These are phyloP conservation scores for Amborella trichopoda DNA, from an alignment of 164 flowering plant species.

Conservation along the genomic window DNA sequence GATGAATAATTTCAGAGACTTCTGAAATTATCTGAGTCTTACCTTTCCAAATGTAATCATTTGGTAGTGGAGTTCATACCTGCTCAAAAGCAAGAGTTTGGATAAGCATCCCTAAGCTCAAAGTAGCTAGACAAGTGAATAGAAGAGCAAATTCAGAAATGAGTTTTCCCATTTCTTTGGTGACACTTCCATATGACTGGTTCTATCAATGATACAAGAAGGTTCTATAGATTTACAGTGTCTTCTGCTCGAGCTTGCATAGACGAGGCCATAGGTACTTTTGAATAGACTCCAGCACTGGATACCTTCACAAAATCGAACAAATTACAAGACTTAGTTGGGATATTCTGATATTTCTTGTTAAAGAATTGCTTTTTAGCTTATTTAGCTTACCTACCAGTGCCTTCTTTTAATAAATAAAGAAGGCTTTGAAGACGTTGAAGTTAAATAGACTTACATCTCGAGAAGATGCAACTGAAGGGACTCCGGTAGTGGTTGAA, in stretches of 20 bases:
- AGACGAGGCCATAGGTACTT: slow-evolving; percentile 85
- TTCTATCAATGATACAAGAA: no score
- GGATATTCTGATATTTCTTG: no score
- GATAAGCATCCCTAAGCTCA: not conserved
- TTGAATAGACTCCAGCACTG: slow-evolving; percentile 57
- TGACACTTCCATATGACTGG: no score
- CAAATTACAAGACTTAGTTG: no score
- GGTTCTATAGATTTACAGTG: slow-evolving; percentile 35
- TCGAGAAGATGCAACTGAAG: slow-evolving; percentile 70
- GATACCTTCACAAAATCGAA: slow-evolving; percentile 58
- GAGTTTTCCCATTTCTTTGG: not conserved
- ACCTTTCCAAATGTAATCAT: slow-evolving; percentile 97
- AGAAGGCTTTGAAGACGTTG: not conserved
- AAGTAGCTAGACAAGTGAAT: not conserved
- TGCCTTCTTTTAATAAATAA: no score
- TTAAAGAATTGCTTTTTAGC: no score
- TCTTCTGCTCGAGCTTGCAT: slow-evolving; percentile 47
- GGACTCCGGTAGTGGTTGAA: slow-evolving; percentile 62
- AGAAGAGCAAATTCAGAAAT: not conserved
- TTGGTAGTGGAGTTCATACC: slow-evolving; percentile 89
- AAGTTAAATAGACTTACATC: slow-evolving; percentile 26
- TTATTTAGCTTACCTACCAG: no score
- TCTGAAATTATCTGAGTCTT: no score
- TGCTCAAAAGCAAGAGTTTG: slow-evolving; percentile 9
- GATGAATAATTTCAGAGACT: not conserved